Evolutionary conservation across 306 rosid species (phyloP), one percentile per base, ranked within the genome.

Genomic region (Lathyrus tuberosus): DNA sequence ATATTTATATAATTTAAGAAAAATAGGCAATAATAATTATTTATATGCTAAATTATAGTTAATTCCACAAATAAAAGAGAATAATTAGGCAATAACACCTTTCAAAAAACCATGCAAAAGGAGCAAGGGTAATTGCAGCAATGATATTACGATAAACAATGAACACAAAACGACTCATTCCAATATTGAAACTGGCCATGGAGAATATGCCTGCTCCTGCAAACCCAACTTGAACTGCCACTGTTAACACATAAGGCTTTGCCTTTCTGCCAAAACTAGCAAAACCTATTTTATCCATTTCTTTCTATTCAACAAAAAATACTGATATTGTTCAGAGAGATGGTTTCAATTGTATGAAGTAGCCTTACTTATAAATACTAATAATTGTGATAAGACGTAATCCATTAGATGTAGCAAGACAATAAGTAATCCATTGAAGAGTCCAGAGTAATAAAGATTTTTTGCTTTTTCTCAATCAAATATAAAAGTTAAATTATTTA

Each of bases 111-210:
- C 82, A 49, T 5, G 89, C 96, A 22, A 87, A 86, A 22, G 93
- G 87, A 46, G 89, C 87, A 0, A 91, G 85, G n/a, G 81, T 65
- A 20, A 91, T 22, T 15, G 88, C 88, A 15, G 93, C 88, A 5
- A 86, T 62, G 26, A 67, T 73, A 74, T 86, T 90, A 24, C 95
- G 88, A 68, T 90, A 90, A 15, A 84, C 91, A 47, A 88, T 72
- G 61, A 88, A 84, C 28, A 88, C 90, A 56, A 67, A 90, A 53
- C 84, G 92, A 26, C 57, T 86, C 90, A 84, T 83, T 70, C 90
- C 96, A 16, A 47, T 84, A 67, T 63, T 86, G 61, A 87, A 76
- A 77, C 83, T 86, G 0, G 76, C 86, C 80, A 71, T 76, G 75
- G 82, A 80, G 31, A 86, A 77, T 6, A 86, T 69, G 65, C 53